phyloP scores from a whole-genome alignment of 768 basidiomycete genomes.

The Lactarius trivialis region DNA sequence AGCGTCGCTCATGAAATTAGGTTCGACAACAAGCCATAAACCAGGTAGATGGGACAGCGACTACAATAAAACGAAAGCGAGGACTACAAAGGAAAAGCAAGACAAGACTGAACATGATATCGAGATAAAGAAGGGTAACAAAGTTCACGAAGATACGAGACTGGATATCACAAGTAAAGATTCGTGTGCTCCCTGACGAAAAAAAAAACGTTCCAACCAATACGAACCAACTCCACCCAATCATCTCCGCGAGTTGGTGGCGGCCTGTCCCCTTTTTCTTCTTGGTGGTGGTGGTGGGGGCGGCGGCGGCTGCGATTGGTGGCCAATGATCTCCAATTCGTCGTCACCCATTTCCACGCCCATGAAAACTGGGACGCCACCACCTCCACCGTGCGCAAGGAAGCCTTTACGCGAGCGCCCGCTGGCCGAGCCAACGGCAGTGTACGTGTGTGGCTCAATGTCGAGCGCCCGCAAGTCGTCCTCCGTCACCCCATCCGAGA shows the following conservation, averaged over 20 bases:
- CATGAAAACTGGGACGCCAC: conserved; percentile 65
- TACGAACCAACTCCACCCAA: neutral
- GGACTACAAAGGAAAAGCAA: neutral
- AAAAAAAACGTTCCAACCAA: too few relatives aligned
- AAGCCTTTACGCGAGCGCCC: conserved; percentile 52
- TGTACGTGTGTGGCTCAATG: conserved; percentile 39
- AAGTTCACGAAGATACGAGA: neutral
- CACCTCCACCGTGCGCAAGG: conserved; percentile 68
- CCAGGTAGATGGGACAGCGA: neutral
- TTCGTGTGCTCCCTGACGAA: neutral
- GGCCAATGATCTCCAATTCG: conserved; percentile 1
- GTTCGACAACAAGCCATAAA: neutral
- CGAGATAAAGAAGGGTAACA: neutral
- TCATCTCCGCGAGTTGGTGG: conserved; percentile 1
- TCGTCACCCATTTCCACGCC: conserved; percentile 30
- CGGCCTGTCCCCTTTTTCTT: neutral
- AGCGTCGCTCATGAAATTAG: neutral
- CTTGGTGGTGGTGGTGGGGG: neutral
- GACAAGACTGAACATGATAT: neutral
- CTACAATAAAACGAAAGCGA: neutral
- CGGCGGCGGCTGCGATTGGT: too few relatives aligned
- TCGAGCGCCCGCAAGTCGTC: conserved; percentile 31
- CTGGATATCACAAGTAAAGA: neutral
- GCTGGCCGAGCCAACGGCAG: conserved; percentile 48
- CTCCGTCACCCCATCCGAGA: conserved; percentile 34